These are phyloP conservation scores for Sedum album DNA, from an alignment of 164 flowering plant genomes.

Conservation along the genomic window DNA sequence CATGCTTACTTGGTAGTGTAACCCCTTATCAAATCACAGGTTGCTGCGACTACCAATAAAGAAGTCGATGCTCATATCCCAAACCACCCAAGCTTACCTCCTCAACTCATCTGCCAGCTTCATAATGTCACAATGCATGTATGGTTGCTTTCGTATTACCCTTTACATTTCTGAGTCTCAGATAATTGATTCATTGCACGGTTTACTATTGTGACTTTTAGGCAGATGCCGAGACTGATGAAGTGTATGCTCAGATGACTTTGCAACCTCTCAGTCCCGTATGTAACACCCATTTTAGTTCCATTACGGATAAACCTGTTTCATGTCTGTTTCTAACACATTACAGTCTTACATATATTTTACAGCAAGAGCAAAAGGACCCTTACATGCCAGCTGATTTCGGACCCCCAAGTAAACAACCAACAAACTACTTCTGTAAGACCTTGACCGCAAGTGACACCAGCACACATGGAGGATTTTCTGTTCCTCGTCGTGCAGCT, in stretches of 20 bases:
- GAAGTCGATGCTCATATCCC: background rate
- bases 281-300: background rate
- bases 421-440: conserved; percentile 11
- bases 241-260: background rate
- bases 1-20: background rate
- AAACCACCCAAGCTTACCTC: background rate
- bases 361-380: conserved; percentile 11
- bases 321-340: background rate
- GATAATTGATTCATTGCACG: background rate
- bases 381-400: conserved; percentile 9
- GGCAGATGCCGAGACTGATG: background rate
- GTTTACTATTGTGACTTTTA: background rate
- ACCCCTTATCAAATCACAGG: background rate
- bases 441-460: conserved; percentile 12
- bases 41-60: background rate
- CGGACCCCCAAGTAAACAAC: conserved; percentile 9
- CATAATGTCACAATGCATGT: background rate
- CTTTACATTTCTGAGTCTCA: background rate
- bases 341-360: background rate
- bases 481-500: conserved; percentile 11
- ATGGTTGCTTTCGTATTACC: background rate
- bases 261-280: background rate
- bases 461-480: conserved; percentile 12
- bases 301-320: background rate
- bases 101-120: background rate